phyloP scores from a whole-genome alignment of 306 rosid genomes.

The Prunus mongolica region DNA sequence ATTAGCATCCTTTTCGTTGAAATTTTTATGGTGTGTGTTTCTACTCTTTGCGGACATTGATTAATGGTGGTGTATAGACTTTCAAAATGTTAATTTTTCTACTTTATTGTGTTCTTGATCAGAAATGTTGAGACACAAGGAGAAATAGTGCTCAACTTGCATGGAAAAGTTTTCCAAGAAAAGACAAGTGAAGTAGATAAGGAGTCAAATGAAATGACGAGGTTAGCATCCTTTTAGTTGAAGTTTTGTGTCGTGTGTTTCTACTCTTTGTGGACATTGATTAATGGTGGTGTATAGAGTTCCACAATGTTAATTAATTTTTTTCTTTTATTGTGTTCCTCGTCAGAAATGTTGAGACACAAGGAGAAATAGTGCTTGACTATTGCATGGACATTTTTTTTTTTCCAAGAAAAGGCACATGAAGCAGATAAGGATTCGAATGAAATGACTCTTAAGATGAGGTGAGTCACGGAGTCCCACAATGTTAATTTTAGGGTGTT shows the following conservation, averaged over 20 bases:
- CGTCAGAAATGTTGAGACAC: too few species aligned
- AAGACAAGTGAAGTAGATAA: conserved; percentile 71
- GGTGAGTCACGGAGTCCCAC: too few species aligned
- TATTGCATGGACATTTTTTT: too few species aligned
- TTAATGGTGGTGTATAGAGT: not conserved
- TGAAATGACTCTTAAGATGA: too few species aligned
- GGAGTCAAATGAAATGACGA: conserved; percentile 60
- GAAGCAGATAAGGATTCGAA: too few species aligned
- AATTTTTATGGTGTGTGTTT: not conserved
- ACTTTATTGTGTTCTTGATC: not conserved
- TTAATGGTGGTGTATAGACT: not conserved
- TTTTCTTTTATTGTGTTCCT: conserved; percentile 4
- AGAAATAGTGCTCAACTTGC: too few species aligned
- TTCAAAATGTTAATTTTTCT: not conserved
- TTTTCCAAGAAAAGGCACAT: too few species aligned
- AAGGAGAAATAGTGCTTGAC: too few species aligned
- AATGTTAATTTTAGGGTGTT: too few species aligned
- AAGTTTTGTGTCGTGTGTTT: not conserved
- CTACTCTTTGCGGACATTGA: not conserved
- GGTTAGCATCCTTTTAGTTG: conserved; percentile 34
- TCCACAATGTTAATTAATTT: not conserved
- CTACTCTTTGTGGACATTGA: not conserved
- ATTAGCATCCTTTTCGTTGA: conserved; percentile 22
- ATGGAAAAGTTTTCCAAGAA: not conserved
- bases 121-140: too few species aligned